Evolutionary conservation across 31 red algal genomes (phyloP).

Genomic region (Odonthalia washingtoniensis): DNA sequence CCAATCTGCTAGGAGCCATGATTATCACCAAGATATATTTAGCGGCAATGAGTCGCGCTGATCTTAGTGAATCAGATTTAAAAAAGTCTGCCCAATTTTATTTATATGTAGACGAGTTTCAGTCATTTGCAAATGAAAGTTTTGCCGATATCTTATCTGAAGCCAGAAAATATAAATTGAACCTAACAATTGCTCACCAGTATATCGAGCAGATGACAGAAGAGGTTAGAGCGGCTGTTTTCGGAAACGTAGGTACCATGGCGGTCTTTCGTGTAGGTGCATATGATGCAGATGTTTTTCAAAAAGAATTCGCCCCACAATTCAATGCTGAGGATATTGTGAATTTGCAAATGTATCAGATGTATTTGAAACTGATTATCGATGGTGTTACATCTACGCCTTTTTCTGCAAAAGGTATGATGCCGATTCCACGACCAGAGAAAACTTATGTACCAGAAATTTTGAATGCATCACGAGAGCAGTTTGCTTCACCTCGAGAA

Average conservation of each 20-base stretch:
- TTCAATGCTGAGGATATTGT: constrained; percentile 9
- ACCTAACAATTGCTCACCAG: constrained; percentile 17
- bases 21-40: constrained; percentile 15
- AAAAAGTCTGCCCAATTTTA: not conserved
- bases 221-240: constrained; percentile 9
- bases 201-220: constrained; percentile 23
- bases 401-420: constrained; percentile 5
- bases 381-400: constrained; percentile 10
- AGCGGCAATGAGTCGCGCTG: constrained; percentile 4
- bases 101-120: constrained; percentile 21
- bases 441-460: constrained; percentile 5
- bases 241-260: constrained; percentile 21
- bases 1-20: constrained; percentile 11
- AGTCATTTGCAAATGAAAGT: constrained; percentile 5
- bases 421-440: constrained; percentile 4
- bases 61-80: constrained; percentile 2
- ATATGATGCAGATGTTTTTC: constrained; percentile 13
- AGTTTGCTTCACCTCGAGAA: constrained; percentile 15
- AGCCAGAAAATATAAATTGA: constrained; percentile 18
- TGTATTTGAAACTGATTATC: constrained; percentile 12
- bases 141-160: constrained; percentile 24
- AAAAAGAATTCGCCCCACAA: constrained; percentile 4
- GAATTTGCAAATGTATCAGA: not conserved
- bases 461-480: not conserved
- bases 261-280: not conserved